Evolutionary conservation across 371 early-diverging fungal genomes (phyloP), one percentile per base, ranked within the genome.

Genomic region (Saksenaea oblongispora): DNA sequence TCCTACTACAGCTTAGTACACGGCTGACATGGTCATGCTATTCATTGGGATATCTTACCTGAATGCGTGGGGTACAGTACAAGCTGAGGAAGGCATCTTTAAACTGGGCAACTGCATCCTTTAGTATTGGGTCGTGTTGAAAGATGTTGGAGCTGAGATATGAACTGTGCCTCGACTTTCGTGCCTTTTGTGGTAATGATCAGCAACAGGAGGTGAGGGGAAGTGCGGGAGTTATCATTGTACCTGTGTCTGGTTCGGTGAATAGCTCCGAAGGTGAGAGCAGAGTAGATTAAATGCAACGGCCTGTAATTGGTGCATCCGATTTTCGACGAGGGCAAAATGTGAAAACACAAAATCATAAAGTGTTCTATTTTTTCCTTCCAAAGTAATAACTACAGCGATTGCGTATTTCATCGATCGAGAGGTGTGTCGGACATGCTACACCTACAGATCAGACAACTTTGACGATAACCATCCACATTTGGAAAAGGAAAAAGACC

Each of bases 271-370:
- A 34, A 84, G 80, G 36, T 77, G 69, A 28, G 76, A 74, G 42
- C 78, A 76, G 5, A 87, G 67, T 22, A 83, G 55, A 39, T 79
- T 77, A 56, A 82, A 71, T 18, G 82, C 84, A 11, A 78, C 73
- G 28, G 79, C 76, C 62, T 88, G 86, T 22, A 88, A 70, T 55
- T 84, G 86, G 64, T 88, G 86, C 28, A 88, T 58, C 65, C 80
- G 79, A 57, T 79, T 82, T 62, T 88, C 89, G 58, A 88, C 76
- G 22, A 88, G 66, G 8, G 86, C 82, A 66, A 86, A 88, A 64
- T 88, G 89, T 3, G 89, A 85, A 64, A 87, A 88, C 27, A 88
- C 72, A 56, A 87, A 87, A 59, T 87, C 87, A 34, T 83, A 78
- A 13, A 87, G 61, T 3, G 73, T 69, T 44, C 73, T 71, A 61